Evolutionary conservation across 1,284 basidiomycete genomes (phyloP).

Genomic region (Malassezia sp.): DNA sequence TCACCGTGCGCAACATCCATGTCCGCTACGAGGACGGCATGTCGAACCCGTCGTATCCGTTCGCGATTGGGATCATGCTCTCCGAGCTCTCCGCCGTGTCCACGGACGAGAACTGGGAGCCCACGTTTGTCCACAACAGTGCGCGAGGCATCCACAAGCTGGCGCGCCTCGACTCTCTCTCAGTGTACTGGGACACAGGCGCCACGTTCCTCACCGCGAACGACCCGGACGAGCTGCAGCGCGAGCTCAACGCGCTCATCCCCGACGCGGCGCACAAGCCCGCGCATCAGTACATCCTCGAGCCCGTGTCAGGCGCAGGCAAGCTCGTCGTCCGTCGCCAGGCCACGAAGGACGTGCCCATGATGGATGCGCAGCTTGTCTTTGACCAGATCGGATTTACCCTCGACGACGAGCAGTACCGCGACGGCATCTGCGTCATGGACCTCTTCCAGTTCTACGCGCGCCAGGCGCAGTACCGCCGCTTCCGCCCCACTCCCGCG

Average conservation of each 20-base stretch:
- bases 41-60: constrained; percentile 91
- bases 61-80: constrained; percentile 84
- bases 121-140: constrained; percentile 88
- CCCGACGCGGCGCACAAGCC: constrained; percentile 26
- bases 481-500: constrained; percentile 58
- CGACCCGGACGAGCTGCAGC: constrained; percentile 57
- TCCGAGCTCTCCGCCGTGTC: constrained; percentile 86
- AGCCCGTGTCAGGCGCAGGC: constrained; percentile 90
- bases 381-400: constrained; percentile 92
- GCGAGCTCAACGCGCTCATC: constrained; percentile 64
- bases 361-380: constrained; percentile 74
- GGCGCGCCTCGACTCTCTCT: constrained; percentile 72
- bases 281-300: constrained; percentile 82
- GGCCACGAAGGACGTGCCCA: constrained; percentile 60
- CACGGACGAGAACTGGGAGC: constrained; percentile 77
- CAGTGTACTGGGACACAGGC: constrained; percentile 94
- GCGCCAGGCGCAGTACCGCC: constrained; percentile 62
- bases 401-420: constrained; percentile 88
- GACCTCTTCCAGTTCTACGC: constrained; percentile 97
- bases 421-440: constrained; percentile 80
- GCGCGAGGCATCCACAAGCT: constrained; percentile 85
- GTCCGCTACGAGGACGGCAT: constrained; percentile 90
- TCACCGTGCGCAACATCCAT: constrained; percentile 58
- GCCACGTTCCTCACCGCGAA: constrained; percentile 64
- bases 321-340: constrained; percentile 64